Conservation (phyloP, 129 eudicot genomes). For the Flaveria ramosissima region DNA sequence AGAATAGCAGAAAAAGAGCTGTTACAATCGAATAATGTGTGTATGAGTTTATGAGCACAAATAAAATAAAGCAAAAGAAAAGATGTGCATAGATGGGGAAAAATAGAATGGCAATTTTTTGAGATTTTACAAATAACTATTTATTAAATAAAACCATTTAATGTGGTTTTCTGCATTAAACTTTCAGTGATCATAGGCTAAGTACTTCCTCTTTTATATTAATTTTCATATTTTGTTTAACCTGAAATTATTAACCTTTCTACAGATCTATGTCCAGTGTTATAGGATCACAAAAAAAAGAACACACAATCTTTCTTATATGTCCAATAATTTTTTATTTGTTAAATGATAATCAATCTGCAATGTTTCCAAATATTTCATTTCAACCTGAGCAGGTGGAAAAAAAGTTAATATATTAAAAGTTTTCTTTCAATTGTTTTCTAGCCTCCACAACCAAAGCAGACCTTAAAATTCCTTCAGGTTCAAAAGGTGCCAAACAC, state of each 20-base stretch:
- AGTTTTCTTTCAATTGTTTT: background rate
- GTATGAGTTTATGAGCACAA: conserved; percentile 26
- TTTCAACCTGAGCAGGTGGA: background rate
- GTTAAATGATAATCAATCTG: background rate
- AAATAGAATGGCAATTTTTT: background rate
- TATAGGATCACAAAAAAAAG: too few relatives aligned
- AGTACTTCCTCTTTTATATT: too few relatives aligned
- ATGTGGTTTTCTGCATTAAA: too few relatives aligned
- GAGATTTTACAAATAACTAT: background rate
- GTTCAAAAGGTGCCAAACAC: conserved; percentile 95
- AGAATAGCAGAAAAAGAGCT: conserved; percentile 87
- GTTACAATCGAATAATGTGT: conserved; percentile 28
- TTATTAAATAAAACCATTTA: background rate
- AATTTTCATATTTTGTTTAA: too few relatives aligned
- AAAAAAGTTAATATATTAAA: background rate
- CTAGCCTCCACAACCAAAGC: conserved; percentile 4
- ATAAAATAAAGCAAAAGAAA: background rate
- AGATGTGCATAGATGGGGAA: background rate
- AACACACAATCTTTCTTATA: background rate
- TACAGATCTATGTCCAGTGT: too few relatives aligned
- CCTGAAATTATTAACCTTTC: too few relatives aligned
- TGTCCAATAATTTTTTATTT: background rate
- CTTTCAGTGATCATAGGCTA: too few relatives aligned
- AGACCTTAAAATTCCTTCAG: conserved; percentile 89
- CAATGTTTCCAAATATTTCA: background rate